phyloP scores from a whole-genome alignment of 768 basidiomycete species.

The Mycena sanguinolenta region DNA sequence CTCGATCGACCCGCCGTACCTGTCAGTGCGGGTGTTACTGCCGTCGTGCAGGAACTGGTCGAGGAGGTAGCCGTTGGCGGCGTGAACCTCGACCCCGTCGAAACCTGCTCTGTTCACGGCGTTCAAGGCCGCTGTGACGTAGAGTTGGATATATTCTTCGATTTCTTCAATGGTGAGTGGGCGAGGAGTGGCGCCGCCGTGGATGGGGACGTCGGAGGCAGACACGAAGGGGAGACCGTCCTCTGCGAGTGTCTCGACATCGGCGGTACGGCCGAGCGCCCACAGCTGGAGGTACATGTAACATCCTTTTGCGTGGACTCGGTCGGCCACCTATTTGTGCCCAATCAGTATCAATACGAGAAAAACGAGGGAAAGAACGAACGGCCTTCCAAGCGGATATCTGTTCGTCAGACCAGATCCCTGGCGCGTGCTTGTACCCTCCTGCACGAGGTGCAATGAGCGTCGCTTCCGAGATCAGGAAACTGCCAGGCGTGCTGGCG shows the following conservation, averaged over 20 bases:
- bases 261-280: slow-evolving; percentile 57
- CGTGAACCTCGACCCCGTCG: slow-evolving; percentile 62
- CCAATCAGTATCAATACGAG: not conserved
- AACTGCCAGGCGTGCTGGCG: slow-evolving; percentile 44
- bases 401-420: slow-evolving; percentile 61
- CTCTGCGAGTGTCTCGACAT: too few relatives aligned
- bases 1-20: slow-evolving; percentile 34
- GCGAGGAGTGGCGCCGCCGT: too few relatives aligned
- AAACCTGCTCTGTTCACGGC: slow-evolving; percentile 64
- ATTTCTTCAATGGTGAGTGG: slow-evolving; percentile 51
- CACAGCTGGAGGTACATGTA: slow-evolving; percentile 63
- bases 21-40: slow-evolving; percentile 55
- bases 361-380: slow-evolving; percentile 8
- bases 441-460: slow-evolving; percentile 48
- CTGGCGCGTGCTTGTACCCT: slow-evolving; percentile 48
- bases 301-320: slow-evolving; percentile 39
- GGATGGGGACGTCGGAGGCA: slow-evolving; percentile 39
- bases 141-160: slow-evolving; percentile 53
- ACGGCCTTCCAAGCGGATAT: slow-evolving; percentile 61
- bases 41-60: slow-evolving; percentile 63
- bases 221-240: slow-evolving; percentile 47
- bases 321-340: slow-evolving; percentile 23
- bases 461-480: slow-evolving; percentile 55
- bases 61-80: slow-evolving; percentile 47
- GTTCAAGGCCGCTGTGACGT: too few relatives aligned